These are phyloP conservation scores for Hirschfeldia incana DNA, from an alignment of 345 rosid genomes.

Conservation along the genomic window DNA sequence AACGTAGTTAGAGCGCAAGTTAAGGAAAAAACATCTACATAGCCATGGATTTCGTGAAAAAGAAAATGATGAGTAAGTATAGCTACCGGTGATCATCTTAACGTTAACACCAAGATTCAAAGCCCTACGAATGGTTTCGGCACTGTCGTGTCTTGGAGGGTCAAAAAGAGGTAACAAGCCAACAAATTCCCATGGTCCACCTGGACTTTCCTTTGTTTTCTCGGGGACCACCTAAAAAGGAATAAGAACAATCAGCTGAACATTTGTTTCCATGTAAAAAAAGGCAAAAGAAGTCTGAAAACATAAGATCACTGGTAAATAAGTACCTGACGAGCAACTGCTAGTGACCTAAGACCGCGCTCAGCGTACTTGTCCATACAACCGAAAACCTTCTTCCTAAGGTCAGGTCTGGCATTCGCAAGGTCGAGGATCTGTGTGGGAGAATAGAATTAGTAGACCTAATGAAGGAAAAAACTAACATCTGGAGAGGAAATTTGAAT, in stretches of 20 bases:
- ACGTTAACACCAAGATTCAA: conserved; percentile 92
- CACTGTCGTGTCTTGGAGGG: conserved; percentile 68
- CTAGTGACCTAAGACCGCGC: conserved; percentile 90
- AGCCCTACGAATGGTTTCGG: conserved; percentile 58
- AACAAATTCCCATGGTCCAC: conserved; percentile 91
- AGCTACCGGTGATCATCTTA: conserved; percentile 88
- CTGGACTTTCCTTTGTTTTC: conserved; percentile 66
- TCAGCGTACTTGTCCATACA: conserved; percentile 80
- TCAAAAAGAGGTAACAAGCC: conserved; percentile 54
- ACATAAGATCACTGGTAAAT: background rate
- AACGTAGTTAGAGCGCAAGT: conserved; percentile 17
- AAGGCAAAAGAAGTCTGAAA: background rate
- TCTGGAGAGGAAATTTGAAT: background rate
- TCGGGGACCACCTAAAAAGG: conserved; percentile 55
- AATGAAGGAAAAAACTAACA: background rate
- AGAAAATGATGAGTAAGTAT: background rate
- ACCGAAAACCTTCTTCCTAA: conserved; percentile 58
- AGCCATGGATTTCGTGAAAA: conserved; percentile 1
- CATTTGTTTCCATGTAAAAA: background rate
- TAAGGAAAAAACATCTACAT: conserved; percentile 1
- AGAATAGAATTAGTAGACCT: conserved; percentile 12
- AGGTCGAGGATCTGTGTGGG: conserved; percentile 48
- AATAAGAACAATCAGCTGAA: conserved; percentile 6
- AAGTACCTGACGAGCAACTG: conserved; percentile 78
- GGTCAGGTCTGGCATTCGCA: conserved; percentile 53